Base-by-base conservation (phyloP, 441 rosid genomes). In the Eutrema salsugineum region DNA sequence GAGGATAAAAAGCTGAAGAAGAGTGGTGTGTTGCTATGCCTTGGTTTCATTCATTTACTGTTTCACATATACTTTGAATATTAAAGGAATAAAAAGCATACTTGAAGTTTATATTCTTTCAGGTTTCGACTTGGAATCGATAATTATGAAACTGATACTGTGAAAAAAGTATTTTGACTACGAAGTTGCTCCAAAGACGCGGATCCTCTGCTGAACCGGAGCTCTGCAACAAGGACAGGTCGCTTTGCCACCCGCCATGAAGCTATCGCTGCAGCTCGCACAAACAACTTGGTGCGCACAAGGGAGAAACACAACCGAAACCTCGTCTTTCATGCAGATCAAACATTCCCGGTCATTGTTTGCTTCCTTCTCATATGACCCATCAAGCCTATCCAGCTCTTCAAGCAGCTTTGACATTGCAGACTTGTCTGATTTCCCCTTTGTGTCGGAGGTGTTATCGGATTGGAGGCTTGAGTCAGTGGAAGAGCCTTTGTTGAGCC, bases 251-350 rank as follows among this genome's bases (percentile, higher is more conserved):
- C 79, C 8, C 0, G 90, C 88, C 79, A 76, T 70, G 48, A 86
- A 87, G 73, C 72, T 84, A 30, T 89, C 91, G 51, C 83, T 88
- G 88, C 99, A 95, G 66, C 72, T 85, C 8, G 88, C 87, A 75
- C 99, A 92, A 42, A 91, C 72, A 43, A 92, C 93, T 79, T 89
- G 91, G 84, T 95, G 99, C 0, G 96, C 89, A 79, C 99, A 95
- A 6, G 99, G 99, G 55, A 95, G 89, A 69, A 95, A 91, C 74
- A 95, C 94, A 51, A 95, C 62, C 3, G 91, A 88, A 59, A 91
- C 96, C 83, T 88, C 99, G 28, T 92, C 91, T 74, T 87, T 86
- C 87, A 59, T 75, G 67, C 99, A 95, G 6, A 92, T 79, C 49
- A 94, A 71, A 91, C 99, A 94, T 51, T 88, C 89, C 78, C 97